Evolutionary conservation across 2,329 filamentous ascomycete genomes (phyloP).

Genomic region (Ophiostoma fasciatum): DNA sequence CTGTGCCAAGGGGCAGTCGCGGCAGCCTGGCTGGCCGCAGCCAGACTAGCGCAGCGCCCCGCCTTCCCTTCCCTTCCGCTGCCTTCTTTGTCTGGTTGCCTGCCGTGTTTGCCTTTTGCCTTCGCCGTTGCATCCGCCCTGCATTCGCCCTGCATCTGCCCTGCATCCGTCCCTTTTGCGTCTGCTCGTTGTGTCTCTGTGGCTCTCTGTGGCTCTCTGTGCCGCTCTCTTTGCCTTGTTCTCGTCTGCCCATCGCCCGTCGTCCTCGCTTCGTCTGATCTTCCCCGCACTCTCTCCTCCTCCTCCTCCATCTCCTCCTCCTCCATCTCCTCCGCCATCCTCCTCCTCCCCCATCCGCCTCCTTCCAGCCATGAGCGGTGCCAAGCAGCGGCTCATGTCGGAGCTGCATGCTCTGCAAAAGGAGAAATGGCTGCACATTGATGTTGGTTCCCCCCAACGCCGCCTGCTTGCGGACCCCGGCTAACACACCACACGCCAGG

Average conservation of each 20-base stretch:
- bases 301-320: background rate
- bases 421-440: conserved; percentile 88
- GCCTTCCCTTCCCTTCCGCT: too few species aligned
- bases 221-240: background rate
- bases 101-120: too few species aligned
- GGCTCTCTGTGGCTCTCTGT: background rate
- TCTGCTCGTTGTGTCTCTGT: background rate
- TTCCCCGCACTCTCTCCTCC: background rate
- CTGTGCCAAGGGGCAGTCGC: too few species aligned
- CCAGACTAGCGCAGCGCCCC: too few species aligned
- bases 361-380: conserved; percentile 27
- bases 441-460: conserved; percentile 36
- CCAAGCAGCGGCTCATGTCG: conserved; percentile 75
- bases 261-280: background rate
- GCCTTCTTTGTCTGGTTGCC: too few species aligned
- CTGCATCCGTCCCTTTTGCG: too few species aligned
- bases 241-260: too few species aligned
- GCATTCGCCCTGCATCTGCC: too few species aligned
- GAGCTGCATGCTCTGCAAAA: conserved; percentile 71
- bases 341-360: background rate
- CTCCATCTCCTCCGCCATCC: background rate
- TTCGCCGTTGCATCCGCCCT: too few species aligned
- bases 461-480: background rate
- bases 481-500: conserved; percentile 44
- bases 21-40: too few species aligned